Evolutionary conservation across 345 rosid genomes (phyloP), one percentile per base, ranked within the genome.

Genomic region (Mallotus nudiflorus): DNA sequence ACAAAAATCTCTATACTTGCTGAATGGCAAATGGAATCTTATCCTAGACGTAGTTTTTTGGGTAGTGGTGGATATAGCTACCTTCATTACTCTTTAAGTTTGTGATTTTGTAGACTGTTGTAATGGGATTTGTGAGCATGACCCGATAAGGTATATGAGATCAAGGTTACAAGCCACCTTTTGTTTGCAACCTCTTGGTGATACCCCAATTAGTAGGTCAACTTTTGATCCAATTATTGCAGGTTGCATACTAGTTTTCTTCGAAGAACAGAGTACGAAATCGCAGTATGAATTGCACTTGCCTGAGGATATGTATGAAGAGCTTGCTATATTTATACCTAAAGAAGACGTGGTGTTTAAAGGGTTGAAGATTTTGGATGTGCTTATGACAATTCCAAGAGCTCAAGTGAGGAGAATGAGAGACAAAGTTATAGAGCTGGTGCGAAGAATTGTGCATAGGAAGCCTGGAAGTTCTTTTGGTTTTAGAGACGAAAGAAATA

Each of bases 221-320:
- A 88, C 97, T 2, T 90, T 95, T 66, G 96, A 95, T 77, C 87
- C 89, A 50, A 83, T 95, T 51, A 66, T 87, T 49, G 97, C 96
- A 1, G 97, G 97, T 8, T 95, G 99, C 62, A 87, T 92, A 16
- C 99, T 97, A 13, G 96, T 90, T 66, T 90, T 95, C 87, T 92
- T 92, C 33, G 97, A 95, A 68, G 97, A 92, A 5, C 86, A 81
- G 40, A 77, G 93, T 0, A 97, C 96, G 8, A 95, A 76, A 61
- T 71, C 74, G 59, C 97, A 95, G 76, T 95, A 89, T 49, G 28
- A 60, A 1, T 95, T 96, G 97, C 97, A 95, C 69, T 73, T 92
- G 67, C 90, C 89, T 1, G 82, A 76, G 51, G 86, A 88, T 0
- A 71, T 82, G 22, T 90, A 65, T 54, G 69, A 60, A 1, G 86